Percentiles rank a stretch among this genome's conserved stretches.
These are phyloP conservation scores for Exophiala mesophila DNA, from an alignment of 2,329 filamentous ascomycete genomes.

Conservation along the genomic window DNA sequence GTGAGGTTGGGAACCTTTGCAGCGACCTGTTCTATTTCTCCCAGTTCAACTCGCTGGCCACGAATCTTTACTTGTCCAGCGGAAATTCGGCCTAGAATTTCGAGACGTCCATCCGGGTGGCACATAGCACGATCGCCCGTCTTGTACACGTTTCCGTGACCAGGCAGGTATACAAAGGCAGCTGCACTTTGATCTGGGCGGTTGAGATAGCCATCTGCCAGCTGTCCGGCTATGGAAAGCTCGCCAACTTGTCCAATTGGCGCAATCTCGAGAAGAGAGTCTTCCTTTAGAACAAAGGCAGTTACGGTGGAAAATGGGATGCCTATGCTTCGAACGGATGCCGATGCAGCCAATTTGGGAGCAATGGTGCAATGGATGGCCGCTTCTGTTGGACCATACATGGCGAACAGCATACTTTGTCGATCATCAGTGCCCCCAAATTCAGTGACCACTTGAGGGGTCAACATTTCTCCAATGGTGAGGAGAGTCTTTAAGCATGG, in stretches of 20 bases:
- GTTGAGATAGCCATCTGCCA: conserved; percentile 78
- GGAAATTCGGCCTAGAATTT: conserved; percentile 75
- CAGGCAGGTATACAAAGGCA: conserved; percentile 62
- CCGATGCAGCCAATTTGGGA: conserved; percentile 52
- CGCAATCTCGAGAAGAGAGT: conserved; percentile 48
- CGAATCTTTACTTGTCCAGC: conserved; percentile 81
- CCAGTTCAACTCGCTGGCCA: conserved; percentile 76
- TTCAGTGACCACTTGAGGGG: conserved; percentile 66
- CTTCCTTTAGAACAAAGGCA: conserved; percentile 60
- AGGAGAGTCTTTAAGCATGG: conserved; percentile 67
- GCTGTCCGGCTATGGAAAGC: conserved; percentile 76
- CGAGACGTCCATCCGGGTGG: conserved; percentile 62
- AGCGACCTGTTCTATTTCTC: conserved; percentile 69
- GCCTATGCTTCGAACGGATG: conserved; percentile 66
- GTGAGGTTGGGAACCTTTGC: conserved; percentile 59
- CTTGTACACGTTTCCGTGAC: conserved; percentile 68
- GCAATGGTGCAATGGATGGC: conserved; percentile 85
- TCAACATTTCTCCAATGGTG: conserved; percentile 93
- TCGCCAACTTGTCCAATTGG: conserved; percentile 68
- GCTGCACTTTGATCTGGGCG: conserved; percentile 66
- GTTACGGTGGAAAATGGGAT: conserved; percentile 76
- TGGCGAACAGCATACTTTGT: conserved; percentile 72
- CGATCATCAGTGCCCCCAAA: conserved; percentile 59
- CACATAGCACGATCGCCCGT: conserved; percentile 80
- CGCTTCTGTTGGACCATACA: conserved; percentile 93